Evolutionary conservation across 345 rosid species (phyloP), one percentile per base, ranked within the genome.

Genomic region (Murraya paniculata): DNA sequence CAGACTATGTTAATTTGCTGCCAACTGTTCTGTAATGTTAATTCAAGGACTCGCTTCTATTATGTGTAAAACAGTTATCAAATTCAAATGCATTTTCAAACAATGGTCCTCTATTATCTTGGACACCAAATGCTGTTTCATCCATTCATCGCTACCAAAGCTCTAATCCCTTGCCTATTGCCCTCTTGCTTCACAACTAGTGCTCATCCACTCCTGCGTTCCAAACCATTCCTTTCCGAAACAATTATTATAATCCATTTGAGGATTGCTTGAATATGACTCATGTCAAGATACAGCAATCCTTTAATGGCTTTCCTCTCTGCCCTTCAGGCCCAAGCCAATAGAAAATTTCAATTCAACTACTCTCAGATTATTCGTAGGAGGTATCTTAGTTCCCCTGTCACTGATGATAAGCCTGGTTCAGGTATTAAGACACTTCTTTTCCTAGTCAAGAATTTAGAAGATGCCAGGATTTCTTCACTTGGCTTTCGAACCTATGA

Each of bases 41-140:
- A 45, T 57, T 69, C 9, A 58, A 77, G 55, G 36, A 73, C 60
- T 56, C 56, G 30, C 66, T 64, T 10, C 65, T 38, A 59, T 30
- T 81, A 33, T 80, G 80, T 45, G 27, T 61, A 7, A 72, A 71
- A 45, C 45, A 35, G 55, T 59, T 81, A 28, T 70, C 33, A 64
- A 58, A 58, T 71, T 81, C 45, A 65, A 72, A 45, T n/a, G 28
- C 7, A 31, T 76, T 56, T 77, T 64, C 58, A 81, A 81, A 22
- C 76, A 58, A 27, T 81, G 83, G 80, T 50, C 60, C 35, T 66
- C 77, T 70, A 68, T 77, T 5, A 71, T 77, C 18, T 41, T 65
- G 57, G 9, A 28, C 38, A 53, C 72, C 50, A 62, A 77, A 57
- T 81, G 72, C 64, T 67, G 64, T 77, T 60, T 65, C 11, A n/a